A percentile compares a stretch with the other conserved stretches of the same genome.
These are phyloP conservation scores for Diplodia sapinea DNA, from an alignment of 2,329 filamentous ascomycete genomes.

Conservation along the genomic window DNA sequence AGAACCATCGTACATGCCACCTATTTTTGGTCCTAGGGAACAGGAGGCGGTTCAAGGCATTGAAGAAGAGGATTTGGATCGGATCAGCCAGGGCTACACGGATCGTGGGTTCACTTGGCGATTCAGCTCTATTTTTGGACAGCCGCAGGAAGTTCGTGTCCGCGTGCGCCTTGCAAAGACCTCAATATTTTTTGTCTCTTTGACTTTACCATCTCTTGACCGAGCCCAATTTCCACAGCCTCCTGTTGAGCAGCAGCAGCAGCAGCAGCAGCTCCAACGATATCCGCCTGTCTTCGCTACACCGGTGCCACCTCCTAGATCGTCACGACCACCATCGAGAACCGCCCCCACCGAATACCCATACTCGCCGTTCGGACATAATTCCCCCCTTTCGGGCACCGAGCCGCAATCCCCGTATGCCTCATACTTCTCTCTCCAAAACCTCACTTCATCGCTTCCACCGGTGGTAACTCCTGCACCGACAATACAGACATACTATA, in stretches of 20 bases:
- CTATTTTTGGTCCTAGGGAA: constrained; percentile 52
- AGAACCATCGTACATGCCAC: constrained; percentile 58
- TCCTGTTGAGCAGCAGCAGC: constrained; percentile 8
- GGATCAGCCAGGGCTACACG: constrained; percentile 51
- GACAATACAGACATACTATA: constrained; percentile 4
- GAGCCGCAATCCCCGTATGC: constrained; percentile 27
- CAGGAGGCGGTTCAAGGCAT: constrained; percentile 52
- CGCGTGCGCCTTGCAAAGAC: constrained; percentile 46
- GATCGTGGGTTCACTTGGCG: constrained; percentile 39
- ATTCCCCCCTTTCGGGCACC: constrained; percentile 12
- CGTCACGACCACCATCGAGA: constrained; percentile 17
- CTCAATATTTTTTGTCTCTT: constrained; percentile 45
- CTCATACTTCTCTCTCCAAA: constrained; percentile 22
- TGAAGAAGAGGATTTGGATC: constrained; percentile 51
- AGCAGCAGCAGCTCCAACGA: not conserved
- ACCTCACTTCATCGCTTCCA: constrained; percentile 17
- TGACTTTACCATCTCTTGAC: constrained; percentile 36
- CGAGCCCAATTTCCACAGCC: constrained; percentile 4
- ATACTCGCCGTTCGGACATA: constrained; percentile 16
- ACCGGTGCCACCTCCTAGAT: constrained; percentile 11
- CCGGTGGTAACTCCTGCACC: not conserved
- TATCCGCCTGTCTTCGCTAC: constrained; percentile 14
- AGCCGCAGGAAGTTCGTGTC: constrained; percentile 38
- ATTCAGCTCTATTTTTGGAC: constrained; percentile 19
- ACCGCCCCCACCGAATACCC: constrained; percentile 15